Evolutionary conservation across 176 grass and related monocot genomes (phyloP).

Genomic region (Elymus sibiricus): DNA sequence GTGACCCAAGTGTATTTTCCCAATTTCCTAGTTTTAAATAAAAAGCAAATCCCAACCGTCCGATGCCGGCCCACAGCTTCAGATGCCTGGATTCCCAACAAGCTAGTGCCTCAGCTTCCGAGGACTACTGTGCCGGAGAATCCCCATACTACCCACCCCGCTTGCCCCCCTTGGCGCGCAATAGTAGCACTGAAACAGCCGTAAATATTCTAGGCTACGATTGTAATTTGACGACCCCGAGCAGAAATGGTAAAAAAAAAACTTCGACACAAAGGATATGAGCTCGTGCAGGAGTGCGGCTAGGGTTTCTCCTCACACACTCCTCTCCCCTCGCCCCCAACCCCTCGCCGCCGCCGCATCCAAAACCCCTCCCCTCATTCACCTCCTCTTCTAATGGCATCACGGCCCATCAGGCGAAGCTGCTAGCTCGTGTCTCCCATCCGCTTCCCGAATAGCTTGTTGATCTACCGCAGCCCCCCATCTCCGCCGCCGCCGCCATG

Average conservation of each 20-base stretch:
- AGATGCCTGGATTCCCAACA: conserved; percentile 6
- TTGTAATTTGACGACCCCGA: not conserved
- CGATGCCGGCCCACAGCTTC: not conserved
- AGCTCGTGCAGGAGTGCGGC: conserved; percentile 45
- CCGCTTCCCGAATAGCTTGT: not conserved
- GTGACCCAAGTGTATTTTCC: no score
- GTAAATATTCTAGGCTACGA: conserved; percentile 11
- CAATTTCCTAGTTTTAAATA: no score
- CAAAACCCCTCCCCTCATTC: conserved; percentile 27
- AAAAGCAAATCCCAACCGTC: conserved; percentile 3
- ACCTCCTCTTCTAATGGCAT: conserved; percentile 32
- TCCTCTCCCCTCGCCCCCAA: conserved; percentile 1
- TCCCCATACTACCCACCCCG: conserved; percentile 4
- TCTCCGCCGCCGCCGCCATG: conserved; percentile 31
- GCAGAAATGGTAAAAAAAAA: not conserved
- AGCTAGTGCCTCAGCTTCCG: not conserved
- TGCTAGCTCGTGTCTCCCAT: conserved; percentile 15
- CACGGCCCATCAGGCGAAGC: conserved; percentile 7
- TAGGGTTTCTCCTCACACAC: conserved; percentile 64
- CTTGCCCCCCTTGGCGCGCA: not conserved
- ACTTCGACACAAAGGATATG: conserved; percentile 34
- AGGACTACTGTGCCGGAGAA: not conserved
- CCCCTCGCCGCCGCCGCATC: conserved; percentile 27
- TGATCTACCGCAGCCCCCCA: not conserved
- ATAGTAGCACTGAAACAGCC: not conserved